Conservation (phyloP, 192 early-diverging fungal genomes). For the Umbelopsis sp. region DNA sequence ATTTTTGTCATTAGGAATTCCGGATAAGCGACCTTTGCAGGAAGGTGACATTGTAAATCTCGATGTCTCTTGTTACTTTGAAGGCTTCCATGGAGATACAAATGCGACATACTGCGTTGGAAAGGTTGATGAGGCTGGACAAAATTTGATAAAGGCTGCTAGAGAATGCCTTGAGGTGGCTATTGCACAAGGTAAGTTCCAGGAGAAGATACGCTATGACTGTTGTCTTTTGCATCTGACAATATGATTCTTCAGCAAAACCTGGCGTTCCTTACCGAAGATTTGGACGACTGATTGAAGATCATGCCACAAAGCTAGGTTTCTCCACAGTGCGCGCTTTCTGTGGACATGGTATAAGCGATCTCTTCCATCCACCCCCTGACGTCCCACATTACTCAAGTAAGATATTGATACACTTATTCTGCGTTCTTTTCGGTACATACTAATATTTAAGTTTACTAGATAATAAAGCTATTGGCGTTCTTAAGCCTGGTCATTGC, state of each 20-base stretch:
- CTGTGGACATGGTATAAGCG: conserved; percentile 90
- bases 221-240: neutral
- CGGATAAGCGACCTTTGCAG: conserved; percentile 84
- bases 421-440: neutral
- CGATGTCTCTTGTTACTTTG: conserved; percentile 86
- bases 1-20: conserved; percentile 49
- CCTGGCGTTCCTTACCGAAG: conserved; percentile 92
- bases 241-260: conserved; percentile 58
- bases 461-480: conserved; percentile 93
- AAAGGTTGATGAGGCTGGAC: conserved; percentile 75
- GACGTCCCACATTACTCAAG: conserved; percentile 91
- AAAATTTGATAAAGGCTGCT: conserved; percentile 76
- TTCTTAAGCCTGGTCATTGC: conserved; percentile 91
- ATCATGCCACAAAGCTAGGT: conserved; percentile 76
- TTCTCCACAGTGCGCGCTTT: conserved; percentile 92
- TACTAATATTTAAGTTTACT: neutral
- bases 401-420: conserved; percentile 6
- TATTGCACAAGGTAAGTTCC: conserved; percentile 77
- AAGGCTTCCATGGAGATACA: conserved; percentile 92
- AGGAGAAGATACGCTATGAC: neutral
- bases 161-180: conserved; percentile 89
- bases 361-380: conserved; percentile 89
- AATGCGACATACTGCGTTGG: conserved; percentile 94
- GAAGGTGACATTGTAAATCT: conserved; percentile 98
- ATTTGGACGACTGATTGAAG: conserved; percentile 87